Conservation (phyloP, 2,329 filamentous ascomycete species). For the Fusarium luffae region DNA sequence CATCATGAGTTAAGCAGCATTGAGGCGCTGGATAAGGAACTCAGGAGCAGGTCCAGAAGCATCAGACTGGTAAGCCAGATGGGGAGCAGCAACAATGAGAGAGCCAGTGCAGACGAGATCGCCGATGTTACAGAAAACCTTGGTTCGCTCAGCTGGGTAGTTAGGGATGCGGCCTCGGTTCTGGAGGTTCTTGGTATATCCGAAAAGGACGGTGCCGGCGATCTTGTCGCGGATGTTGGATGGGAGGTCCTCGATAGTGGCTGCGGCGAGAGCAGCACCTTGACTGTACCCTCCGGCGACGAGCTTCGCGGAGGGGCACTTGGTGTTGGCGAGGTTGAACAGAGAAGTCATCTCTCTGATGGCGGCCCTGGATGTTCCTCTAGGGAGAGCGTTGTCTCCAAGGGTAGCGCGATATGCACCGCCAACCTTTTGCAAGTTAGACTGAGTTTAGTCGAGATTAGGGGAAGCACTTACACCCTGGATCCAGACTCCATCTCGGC, state of each 20-base stretch:
- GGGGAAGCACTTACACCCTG: conserved; percentile 52
- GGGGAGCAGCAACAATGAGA: conserved; percentile 42
- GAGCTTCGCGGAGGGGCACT: conserved; percentile 57
- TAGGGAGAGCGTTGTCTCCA: conserved; percentile 51
- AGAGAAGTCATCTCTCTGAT: conserved; percentile 56
- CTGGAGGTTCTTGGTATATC: conserved; percentile 58
- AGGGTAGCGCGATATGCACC: conserved; percentile 52
- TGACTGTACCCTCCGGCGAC: conserved; percentile 56
- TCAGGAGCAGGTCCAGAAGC: conserved; percentile 24
- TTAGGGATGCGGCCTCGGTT: conserved; percentile 53
- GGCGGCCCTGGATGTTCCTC: conserved; percentile 51
- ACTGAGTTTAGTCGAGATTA: accelerated
- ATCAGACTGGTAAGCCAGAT: conserved; percentile 25
- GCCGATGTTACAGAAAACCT: conserved; percentile 51
- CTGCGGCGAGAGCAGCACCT: conserved; percentile 58
- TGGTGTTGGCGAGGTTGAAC: conserved; percentile 54
- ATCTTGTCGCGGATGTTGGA: conserved; percentile 49
- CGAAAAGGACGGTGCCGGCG: conserved; percentile 52
- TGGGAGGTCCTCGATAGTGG: conserved; percentile 51
- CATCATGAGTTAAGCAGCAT: conserved; percentile 6
- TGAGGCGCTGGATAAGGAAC: conserved; percentile 25
- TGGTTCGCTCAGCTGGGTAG: conserved; percentile 49
- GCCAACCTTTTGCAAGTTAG: conserved; percentile 22
- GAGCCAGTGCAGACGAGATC: conserved; percentile 54
- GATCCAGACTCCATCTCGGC: conserved; percentile 50